Conservation (phyloP, 306 rosid genomes). For the Rubus parviflorus region DNA sequence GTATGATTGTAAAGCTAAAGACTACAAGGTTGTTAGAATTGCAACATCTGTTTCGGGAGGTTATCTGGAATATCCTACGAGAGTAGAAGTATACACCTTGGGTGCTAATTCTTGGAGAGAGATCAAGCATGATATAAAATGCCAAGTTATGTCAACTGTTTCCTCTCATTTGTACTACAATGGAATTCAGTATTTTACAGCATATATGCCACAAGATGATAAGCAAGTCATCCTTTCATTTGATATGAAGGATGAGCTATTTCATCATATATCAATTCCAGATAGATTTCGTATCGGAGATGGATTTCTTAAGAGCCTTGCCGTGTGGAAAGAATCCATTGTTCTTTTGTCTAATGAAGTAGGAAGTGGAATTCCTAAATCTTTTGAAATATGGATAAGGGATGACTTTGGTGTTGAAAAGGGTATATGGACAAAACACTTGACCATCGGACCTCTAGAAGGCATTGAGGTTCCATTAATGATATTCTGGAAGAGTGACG, state of each 20-base stretch:
- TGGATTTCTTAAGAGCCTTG: neutral
- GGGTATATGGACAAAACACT: neutral
- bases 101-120: conserved; percentile 11
- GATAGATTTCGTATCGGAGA: neutral
- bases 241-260: neutral
- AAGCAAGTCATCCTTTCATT: neutral
- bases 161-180: neutral
- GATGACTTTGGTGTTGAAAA: neutral
- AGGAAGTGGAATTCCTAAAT: neutral
- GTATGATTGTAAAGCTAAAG: neutral
- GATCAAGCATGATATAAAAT: conserved; percentile 2
- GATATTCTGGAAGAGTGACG: conserved; percentile 1
- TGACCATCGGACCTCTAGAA: neutral
- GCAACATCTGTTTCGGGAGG: neutral
- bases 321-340: neutral
- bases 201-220: too few relatives aligned
- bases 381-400: conserved; percentile 15
- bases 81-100: neutral
- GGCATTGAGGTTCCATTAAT: neutral
- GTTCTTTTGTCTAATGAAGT: neutral
- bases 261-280: neutral
- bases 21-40: conserved; percentile 7
- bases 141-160: neutral
- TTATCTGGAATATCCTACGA: neutral
- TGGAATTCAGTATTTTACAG: neutral